A percentile compares a stretch with the other conserved stretches of the same genome.
Conservation (phyloP, 2,329 filamentous ascomycete genomes). For the Dactylellina haptotyla region DNA sequence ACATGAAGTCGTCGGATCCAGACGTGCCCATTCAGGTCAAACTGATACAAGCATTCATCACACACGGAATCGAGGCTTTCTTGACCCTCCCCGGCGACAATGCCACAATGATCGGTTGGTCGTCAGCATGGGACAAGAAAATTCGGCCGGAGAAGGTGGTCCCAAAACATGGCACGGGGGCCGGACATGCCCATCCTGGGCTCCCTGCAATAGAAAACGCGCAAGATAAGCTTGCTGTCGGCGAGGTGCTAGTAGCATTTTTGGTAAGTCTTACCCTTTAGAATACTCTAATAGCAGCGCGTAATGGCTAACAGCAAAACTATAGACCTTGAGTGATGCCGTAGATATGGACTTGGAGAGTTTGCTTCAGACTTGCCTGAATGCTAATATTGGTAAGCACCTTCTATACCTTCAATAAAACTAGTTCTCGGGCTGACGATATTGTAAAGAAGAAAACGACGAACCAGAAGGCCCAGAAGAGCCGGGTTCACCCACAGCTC, state of each 20-base stretch:
- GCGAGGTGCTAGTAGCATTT: slow-evolving; percentile 38
- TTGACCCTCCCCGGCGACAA: slow-evolving; percentile 38
- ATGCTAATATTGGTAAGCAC: slow-evolving; percentile 32
- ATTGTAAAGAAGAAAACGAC: slow-evolving; percentile 16
- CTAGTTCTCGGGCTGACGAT: slow-evolving; percentile 3
- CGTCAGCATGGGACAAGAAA: slow-evolving; percentile 39
- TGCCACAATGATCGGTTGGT: slow-evolving; percentile 32
- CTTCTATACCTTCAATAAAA: neutral
- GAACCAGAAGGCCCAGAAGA: slow-evolving; percentile 18
- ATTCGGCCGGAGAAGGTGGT: slow-evolving; percentile 49
- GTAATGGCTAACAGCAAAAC: neutral
- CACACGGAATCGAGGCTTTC: slow-evolving; percentile 46
- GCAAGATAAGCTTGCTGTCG: slow-evolving; percentile 35
- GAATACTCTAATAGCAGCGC: too few species aligned
- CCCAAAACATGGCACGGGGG: neutral
- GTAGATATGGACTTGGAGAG: slow-evolving; percentile 44
- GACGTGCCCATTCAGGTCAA: slow-evolving; percentile 46
- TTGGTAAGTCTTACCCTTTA: slow-evolving; percentile 12
- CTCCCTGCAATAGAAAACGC: neutral
- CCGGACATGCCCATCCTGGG: slow-evolving; percentile 14
- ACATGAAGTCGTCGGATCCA: slow-evolving; percentile 2
- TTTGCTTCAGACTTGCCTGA: slow-evolving; percentile 36
- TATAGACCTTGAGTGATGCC: slow-evolving; percentile 34
- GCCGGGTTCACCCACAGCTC: slow-evolving; percentile 50
- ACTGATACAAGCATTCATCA: slow-evolving; percentile 52